Evolutionary conservation across 495 filamentous ascomycete genomes (phyloP).

Genomic region (Hypoxylon subgilvum): DNA sequence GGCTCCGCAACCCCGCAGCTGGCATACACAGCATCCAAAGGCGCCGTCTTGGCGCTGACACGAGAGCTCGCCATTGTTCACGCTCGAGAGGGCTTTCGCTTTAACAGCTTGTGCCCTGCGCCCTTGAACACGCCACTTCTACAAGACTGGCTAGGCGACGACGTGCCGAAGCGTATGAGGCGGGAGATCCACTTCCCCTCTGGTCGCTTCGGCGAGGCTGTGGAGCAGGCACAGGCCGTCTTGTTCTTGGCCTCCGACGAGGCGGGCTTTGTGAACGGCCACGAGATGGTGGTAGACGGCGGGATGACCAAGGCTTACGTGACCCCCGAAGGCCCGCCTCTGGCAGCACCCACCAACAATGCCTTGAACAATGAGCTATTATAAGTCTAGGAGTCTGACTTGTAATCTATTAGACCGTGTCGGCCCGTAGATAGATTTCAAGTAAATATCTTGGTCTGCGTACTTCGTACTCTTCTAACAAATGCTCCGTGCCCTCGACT

Average conservation of each 20-base stretch:
- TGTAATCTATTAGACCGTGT: no score
- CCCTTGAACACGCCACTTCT: constrained; percentile 87
- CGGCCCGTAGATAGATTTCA: no score
- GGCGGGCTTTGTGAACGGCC: constrained; percentile 88
- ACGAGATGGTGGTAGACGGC: constrained; percentile 94
- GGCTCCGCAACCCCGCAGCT: constrained; percentile 94
- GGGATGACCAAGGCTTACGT: constrained; percentile 97
- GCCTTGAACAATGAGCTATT: constrained; percentile 48
- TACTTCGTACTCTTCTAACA: no score
- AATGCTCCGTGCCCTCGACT: no score
- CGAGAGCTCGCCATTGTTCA: constrained; percentile 83
- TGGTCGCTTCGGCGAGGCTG: constrained; percentile 93
- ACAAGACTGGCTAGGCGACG: constrained; percentile 94
- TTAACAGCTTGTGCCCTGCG: constrained; percentile 91
- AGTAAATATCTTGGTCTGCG: no score
- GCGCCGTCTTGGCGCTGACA: constrained; percentile 87
- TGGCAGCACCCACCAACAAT: constrained; percentile 74
- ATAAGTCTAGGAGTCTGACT: no score
- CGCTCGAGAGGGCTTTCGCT: constrained; percentile 81
- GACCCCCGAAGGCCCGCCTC: constrained; percentile 81
- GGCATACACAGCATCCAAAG: constrained; percentile 94
- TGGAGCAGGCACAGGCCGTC: constrained; percentile 94
- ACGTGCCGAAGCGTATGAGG: constrained; percentile 78
- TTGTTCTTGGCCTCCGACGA: constrained; percentile 95
- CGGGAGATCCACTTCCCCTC: constrained; percentile 94